phyloP scores from a whole-genome alignment of 306 rosid species.

The Erythrophleum fordii region DNA sequence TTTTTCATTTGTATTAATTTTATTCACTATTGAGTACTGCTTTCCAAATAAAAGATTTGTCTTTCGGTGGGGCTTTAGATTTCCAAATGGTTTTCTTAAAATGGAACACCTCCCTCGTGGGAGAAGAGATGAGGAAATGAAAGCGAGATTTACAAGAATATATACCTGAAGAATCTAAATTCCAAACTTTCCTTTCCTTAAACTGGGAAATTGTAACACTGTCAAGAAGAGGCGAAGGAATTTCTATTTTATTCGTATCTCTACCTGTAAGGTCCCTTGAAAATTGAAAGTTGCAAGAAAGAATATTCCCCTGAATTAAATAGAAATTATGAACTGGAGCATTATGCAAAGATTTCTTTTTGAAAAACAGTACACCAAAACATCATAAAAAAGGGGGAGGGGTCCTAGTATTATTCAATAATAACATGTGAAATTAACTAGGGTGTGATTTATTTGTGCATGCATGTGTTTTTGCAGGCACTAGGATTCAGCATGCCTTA shows the following conservation, averaged over 20 bases:
- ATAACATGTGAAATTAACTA: conserved; percentile 29
- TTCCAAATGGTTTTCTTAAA: background rate
- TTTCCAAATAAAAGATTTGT: background rate
- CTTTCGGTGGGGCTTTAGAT: background rate
- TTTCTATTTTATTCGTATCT: background rate
- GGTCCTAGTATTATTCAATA: background rate
- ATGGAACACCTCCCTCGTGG: background rate
- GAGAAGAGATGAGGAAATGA: background rate
- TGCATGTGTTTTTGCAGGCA: conserved; percentile 60
- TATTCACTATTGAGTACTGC: background rate
- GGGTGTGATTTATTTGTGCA: conserved; percentile 11
- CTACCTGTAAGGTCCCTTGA: background rate
- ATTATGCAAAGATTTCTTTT: background rate
- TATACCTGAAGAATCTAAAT: too few species aligned
- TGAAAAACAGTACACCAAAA: background rate
- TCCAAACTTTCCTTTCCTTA: too few species aligned
- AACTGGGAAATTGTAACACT: too few species aligned
- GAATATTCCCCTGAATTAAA: background rate
- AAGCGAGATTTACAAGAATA: background rate
- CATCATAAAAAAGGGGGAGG: background rate
- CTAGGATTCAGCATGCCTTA: conserved; percentile 78
- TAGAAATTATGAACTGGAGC: background rate
- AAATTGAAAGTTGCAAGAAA: background rate
- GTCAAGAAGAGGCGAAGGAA: too few species aligned
- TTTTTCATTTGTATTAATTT: background rate